Base-by-base conservation (phyloP, 345 rosid species). In the Lagerstroemia speciosa region DNA sequence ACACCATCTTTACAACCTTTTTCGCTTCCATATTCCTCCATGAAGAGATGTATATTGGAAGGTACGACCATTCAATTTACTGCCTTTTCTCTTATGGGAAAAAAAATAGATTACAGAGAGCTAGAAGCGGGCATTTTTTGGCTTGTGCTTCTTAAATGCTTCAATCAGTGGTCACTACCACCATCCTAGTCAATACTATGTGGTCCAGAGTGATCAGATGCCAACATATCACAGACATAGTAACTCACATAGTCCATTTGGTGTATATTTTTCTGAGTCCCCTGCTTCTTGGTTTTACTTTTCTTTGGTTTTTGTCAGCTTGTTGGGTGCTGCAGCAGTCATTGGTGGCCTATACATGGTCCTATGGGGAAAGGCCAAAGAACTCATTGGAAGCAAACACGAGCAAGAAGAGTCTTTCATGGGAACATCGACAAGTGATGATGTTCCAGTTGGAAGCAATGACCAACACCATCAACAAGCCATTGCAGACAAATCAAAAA, bases 341-440 rank as follows among this genome's bases (percentile, higher is more conserved):
- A 66, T 78, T 24, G 40, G 62, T 34, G 78, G 81, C 1, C 26
- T 78, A 2, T 78, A 78, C 55, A 43, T 72, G 62, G 73, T 78
- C 41, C 83, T 88, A 0, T 88, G 93, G 93, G 92, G 91, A 24
- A 86, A 86, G 69, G 87, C 85, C 64, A 69, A 82, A 70, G 90
- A 86, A 60, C 68, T 76, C 5, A 71, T 61, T 67, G 78, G 71
- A 40, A 62, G 3, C 55, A 48, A 48, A 16, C 55, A 48, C 20
- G n/a, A 48, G 24, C 55, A 19, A 48, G 55, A 48, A 48, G 55
- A 48, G 55, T n/a, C 24, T 19, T 24, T 20, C 55, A 24, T 24
- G 3, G n/a, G 55, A 48, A 19, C 16, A 20, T 19, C 53, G 3
- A 9, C 55, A 48, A 19, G 24, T 19, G 55, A 48, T 20, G 55